Percentiles rank a stretch among this genome's conserved stretches.
Conservation (phyloP, 768 basidiomycete species). For the Tulasnella sp. region DNA sequence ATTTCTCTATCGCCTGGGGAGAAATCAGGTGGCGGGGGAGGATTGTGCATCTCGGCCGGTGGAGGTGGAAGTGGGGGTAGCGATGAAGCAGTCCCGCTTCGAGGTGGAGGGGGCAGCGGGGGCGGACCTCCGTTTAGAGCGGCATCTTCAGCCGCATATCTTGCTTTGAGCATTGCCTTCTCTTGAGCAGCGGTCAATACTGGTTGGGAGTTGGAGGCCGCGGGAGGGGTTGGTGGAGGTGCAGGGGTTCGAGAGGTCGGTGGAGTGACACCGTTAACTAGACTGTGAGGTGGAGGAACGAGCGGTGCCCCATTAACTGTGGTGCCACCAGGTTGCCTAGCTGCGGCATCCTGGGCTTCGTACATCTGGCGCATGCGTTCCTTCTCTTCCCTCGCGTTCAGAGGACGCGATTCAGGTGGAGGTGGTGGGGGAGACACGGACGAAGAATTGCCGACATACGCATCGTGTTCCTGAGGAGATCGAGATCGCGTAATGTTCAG, state of each 20-base stretch:
- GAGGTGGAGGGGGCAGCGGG: constrained; percentile 12
- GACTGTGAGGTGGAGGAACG: constrained; percentile 8
- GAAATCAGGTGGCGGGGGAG: not conserved
- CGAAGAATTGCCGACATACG: not conserved
- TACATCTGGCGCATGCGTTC: constrained; percentile 61
- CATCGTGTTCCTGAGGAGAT: constrained; percentile 6
- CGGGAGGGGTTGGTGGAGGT: constrained; percentile 34
- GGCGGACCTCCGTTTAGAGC: not conserved
- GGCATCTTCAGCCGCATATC: constrained; percentile 58
- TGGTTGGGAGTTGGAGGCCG: constrained; percentile 35
- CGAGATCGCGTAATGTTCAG: constrained; percentile 15
- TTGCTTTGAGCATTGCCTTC: constrained; percentile 57
- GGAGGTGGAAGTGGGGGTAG: constrained; percentile 1
- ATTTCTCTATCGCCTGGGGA: not conserved
- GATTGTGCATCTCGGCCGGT: not conserved
- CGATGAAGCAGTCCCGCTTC: not conserved
- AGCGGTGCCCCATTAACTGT: constrained; percentile 12
- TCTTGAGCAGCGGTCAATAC: constrained; percentile 69
- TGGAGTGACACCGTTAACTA: constrained; percentile 30
- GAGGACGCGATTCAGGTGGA: constrained; percentile 37
- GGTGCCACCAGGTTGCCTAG: constrained; percentile 33
- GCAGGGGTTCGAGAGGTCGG: constrained; percentile 34
- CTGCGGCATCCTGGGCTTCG: constrained; percentile 64
- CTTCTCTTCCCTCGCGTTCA: constrained; percentile 51
- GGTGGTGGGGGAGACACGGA: constrained; percentile 44